Evolutionary conservation across 1,284 basidiomycete genomes (phyloP).

Genomic region (Marasmius oreades): DNA sequence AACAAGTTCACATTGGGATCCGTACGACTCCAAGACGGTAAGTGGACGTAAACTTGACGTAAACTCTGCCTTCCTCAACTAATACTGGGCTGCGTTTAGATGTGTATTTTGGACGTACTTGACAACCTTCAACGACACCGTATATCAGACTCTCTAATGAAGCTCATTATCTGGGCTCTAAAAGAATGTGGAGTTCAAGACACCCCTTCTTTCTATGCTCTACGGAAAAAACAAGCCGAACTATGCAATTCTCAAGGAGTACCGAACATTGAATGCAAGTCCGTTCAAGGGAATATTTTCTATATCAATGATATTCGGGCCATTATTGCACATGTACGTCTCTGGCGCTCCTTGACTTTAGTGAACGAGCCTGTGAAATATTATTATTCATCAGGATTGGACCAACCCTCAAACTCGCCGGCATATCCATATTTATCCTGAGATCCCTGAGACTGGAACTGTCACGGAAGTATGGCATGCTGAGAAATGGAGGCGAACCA

Average conservation of each 20-base stretch:
- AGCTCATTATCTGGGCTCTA: conserved; percentile 9
- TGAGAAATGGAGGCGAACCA: conserved; percentile 20
- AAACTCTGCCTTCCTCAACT: too few relatives aligned
- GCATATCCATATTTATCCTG: background rate
- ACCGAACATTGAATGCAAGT: conserved; percentile 7
- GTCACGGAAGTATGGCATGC: conserved; percentile 14
- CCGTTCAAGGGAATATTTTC: conserved; percentile 8
- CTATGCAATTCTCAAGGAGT: conserved; percentile 4
- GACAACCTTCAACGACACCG: conserved; percentile 10
- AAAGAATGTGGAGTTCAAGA: conserved; percentile 5
- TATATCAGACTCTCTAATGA: conserved; percentile 6
- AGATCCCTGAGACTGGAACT: background rate
- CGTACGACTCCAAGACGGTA: too few relatives aligned
- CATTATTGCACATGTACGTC: conserved; percentile 5
- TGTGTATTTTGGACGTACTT: conserved; percentile 8
- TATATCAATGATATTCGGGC: conserved; percentile 4
- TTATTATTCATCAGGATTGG: too few relatives aligned
- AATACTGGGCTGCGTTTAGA: background rate
- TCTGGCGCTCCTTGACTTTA: too few relatives aligned
- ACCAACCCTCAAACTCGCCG: background rate
- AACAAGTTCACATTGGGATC: too few relatives aligned
- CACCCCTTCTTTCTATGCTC: conserved; percentile 9
- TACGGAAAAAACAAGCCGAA: conserved; percentile 2
- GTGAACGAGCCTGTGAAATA: too few relatives aligned
- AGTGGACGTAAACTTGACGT: too few relatives aligned